phyloP scores from a whole-genome alignment of 805 yeast genomes.

The Kluyveromyces starmeri region DNA sequence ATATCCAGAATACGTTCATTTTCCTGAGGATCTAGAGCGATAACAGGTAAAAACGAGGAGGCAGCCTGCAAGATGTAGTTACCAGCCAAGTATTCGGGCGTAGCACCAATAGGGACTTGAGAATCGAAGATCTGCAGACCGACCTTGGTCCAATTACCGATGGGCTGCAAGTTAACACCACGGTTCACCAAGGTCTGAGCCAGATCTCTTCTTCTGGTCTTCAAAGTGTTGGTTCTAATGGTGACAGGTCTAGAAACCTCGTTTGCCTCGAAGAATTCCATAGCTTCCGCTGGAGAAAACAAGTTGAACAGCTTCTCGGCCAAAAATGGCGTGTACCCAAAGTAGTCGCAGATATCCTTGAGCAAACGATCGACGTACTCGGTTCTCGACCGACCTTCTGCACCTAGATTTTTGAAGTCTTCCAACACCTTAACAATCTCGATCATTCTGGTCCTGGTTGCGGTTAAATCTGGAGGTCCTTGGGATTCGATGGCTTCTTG shows the following conservation, averaged over 20 bases:
- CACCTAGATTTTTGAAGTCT: conserved; percentile 73
- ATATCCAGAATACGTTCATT: conserved; percentile 92
- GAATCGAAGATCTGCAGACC: conserved; percentile 96
- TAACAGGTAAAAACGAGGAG: conserved; percentile 92
- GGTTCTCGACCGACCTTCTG: conserved; percentile 77
- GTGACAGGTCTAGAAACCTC: conserved; percentile 95
- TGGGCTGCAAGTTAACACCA: conserved; percentile 95
- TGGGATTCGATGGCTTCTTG: conserved; percentile 49
- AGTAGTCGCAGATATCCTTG: conserved; percentile 83
- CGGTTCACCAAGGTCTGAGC: conserved; percentile 92
- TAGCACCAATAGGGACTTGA: conserved; percentile 99
- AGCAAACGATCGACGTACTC: conserved; percentile 74
- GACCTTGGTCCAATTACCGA: conserved; percentile 96
- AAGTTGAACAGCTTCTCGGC: conserved; percentile 91
- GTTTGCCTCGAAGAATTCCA: conserved; percentile 97
- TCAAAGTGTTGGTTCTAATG: conserved; percentile 93
- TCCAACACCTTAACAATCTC: conserved; percentile 92
- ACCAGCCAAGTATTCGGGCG: conserved; percentile 97
- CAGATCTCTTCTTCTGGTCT: conserved; percentile 89
- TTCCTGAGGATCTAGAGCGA: conserved; percentile 97
- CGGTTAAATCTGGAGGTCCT: conserved; percentile 65
- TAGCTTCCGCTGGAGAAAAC: conserved; percentile 91
- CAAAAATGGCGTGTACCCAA: conserved; percentile 83
- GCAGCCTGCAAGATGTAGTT: conserved; percentile 98
- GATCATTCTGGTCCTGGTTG: conserved; percentile 86